Conservation (phyloP, 2,329 filamentous ascomycete species). For the Arthrobotrys musiformis region DNA sequence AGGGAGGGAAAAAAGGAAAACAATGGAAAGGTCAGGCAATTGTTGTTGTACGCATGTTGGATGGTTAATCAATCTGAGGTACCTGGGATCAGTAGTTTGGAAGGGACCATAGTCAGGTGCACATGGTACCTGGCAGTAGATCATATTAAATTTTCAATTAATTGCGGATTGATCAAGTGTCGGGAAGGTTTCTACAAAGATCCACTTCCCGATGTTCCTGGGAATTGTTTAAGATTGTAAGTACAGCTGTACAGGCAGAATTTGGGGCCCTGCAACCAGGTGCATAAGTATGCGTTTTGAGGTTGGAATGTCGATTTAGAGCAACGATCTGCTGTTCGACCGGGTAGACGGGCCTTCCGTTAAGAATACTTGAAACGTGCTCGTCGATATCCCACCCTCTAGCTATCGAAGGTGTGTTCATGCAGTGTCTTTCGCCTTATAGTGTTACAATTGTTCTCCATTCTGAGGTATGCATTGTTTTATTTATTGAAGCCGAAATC, state of each 20-base stretch:
- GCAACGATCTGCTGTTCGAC: neutral
- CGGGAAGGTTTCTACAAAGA: neutral
- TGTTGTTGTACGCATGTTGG: too few species aligned
- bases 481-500: slow-evolving; percentile 8
- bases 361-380: neutral
- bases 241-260: neutral
- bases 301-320: neutral
- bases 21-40: too few species aligned
- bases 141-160: neutral
- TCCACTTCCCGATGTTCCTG: neutral
- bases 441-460: too few species aligned
- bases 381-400: too few species aligned
- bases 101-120: neutral
- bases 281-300: neutral
- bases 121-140: neutral
- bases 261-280: neutral
- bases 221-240: neutral
- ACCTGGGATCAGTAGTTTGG: too few species aligned
- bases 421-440: too few species aligned
- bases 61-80: slow-evolving; percentile 3
- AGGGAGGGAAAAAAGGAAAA: neutral
- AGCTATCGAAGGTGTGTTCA: too few species aligned
- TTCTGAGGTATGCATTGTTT: too few species aligned
- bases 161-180: too few species aligned
- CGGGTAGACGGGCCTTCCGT: slow-evolving; percentile 8